Percentiles rank a stretch among this genome's conserved stretches.
These are phyloP conservation scores for Aspergillus ustus DNA, from an alignment of 2,329 filamentous ascomycete genomes.

Conservation along the genomic window DNA sequence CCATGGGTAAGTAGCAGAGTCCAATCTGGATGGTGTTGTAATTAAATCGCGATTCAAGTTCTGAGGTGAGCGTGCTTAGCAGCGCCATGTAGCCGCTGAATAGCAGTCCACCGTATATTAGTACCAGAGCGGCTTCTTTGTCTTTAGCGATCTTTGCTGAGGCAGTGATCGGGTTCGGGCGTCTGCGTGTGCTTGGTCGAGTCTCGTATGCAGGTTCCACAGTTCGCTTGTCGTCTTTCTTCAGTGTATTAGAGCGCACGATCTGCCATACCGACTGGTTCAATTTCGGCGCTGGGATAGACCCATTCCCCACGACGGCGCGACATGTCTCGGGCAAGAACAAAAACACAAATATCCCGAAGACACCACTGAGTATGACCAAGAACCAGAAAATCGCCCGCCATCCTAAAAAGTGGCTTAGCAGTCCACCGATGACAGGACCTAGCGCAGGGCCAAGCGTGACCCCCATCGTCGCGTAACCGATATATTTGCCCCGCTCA, in stretches of 20 bases:
- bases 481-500: slow-evolving; percentile 76
- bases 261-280: too few relatives aligned
- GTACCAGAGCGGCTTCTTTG: slow-evolving; percentile 39
- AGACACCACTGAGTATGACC: slow-evolving; percentile 52
- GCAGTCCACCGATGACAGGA: slow-evolving; percentile 67
- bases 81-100: slow-evolving; percentile 53
- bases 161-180: too few relatives aligned
- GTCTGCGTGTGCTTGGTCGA: too few relatives aligned
- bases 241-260: too few relatives aligned
- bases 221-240: too few relatives aligned
- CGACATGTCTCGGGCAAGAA: slow-evolving; percentile 56
- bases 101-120: slow-evolving; percentile 41
- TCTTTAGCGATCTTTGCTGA: too few relatives aligned
- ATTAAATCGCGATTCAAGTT: slow-evolving; percentile 36
- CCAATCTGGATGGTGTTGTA: slow-evolving; percentile 32
- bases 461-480: slow-evolving; percentile 61
- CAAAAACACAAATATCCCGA: slow-evolving; percentile 59
- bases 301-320: slow-evolving; percentile 32
- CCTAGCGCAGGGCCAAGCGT: slow-evolving; percentile 57
- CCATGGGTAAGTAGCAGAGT: slow-evolving; percentile 29
- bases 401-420: slow-evolving; percentile 69
- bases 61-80: slow-evolving; percentile 49
- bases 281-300: slow-evolving; percentile 11
- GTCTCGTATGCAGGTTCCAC: too few relatives aligned
- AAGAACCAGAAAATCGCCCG: slow-evolving; percentile 73